Base-by-base conservation (phyloP, 2,329 filamentous ascomycete species). In the Chaetomium strumarium region DNA sequence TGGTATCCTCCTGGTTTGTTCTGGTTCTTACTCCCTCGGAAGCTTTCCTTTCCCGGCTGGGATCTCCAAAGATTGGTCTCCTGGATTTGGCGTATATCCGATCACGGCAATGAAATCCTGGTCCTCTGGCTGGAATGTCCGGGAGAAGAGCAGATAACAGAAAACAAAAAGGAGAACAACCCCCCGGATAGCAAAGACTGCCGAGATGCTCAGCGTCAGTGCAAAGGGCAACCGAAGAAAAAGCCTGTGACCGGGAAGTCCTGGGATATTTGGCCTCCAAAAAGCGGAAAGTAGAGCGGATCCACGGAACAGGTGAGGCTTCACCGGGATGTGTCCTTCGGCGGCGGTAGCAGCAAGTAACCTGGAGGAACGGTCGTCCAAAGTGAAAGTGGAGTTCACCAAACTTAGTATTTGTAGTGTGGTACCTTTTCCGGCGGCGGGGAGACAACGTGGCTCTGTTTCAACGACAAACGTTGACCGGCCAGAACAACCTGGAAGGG, bases 171-270 rank as follows among this genome's bases (percentile, higher is more conserved):
- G 47, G 38, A 52, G 46, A 51, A 31, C 39, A 17, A 45, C 39
- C 50, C 39, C 50, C 46, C 33, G 29, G 46, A 45, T 40, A 33
- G n/a, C 46, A 47, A 47, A 31, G 45, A 49, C 46, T 49, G 40
- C 46, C 51, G 47, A 48, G 46, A 34, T 51, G 53, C 17, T 45
- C 44, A 51, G 39, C 45, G 49, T 57, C 48, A 49, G 47, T 59
- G 55, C 57, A 54, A 49, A 51, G 52, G 58, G 50, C 49, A 57
- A 55, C 41, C 48, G 54, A 57, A 49, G n/a, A 31, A 61, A 61
- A 60, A 60, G 51, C 53, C 50, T 60, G 58, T 42, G 57, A 59
- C 60, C 57, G 57, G 61, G 61, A 58, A 58, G 51, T 57, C 60
- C 57, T 57, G 53, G 60, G 54, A 59, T 57, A 47, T 46, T 36